Percentiles rank a stretch among this genome's conserved stretches.
These are phyloP conservation scores for Epichloe festucae DNA, from an alignment of 2,329 filamentous ascomycete species.

Conservation along the genomic window DNA sequence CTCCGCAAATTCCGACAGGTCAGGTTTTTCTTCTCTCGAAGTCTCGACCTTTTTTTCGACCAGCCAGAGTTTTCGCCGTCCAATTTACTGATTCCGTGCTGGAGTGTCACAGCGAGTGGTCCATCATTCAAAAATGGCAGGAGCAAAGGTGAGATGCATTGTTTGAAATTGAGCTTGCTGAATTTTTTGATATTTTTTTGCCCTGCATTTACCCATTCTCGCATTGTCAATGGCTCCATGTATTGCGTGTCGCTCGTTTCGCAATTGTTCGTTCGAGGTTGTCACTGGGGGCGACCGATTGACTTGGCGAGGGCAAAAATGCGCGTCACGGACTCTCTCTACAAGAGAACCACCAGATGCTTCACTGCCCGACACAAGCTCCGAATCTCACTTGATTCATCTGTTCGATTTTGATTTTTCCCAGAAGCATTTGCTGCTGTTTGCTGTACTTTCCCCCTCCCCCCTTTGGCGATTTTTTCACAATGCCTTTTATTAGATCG, in stretches of 20 bases:
- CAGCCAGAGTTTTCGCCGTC: background rate
- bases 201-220: background rate
- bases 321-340: no score
- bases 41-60: background rate
- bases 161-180: background rate
- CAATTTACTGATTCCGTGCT: conserved; percentile 1
- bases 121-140: conserved; percentile 8
- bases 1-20: background rate
- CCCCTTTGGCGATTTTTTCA: background rate
- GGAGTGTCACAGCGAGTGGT: background rate
- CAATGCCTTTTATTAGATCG: background rate
- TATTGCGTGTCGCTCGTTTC: background rate
- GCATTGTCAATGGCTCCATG: background rate
- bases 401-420: background rate
- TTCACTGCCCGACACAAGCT: background rate
- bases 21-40: conserved; percentile 1
- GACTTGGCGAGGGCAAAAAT: background rate
- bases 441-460: no score
- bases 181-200: background rate
- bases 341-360: background rate
- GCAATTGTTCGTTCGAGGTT: background rate
- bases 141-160: conserved; percentile 9
- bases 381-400: background rate
- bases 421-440: background rate
- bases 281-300: conserved; percentile 1